These are phyloP conservation scores for Chrysosporium queenslandicum DNA, from an alignment of 2,329 filamentous ascomycete species.

Conservation along the genomic window DNA sequence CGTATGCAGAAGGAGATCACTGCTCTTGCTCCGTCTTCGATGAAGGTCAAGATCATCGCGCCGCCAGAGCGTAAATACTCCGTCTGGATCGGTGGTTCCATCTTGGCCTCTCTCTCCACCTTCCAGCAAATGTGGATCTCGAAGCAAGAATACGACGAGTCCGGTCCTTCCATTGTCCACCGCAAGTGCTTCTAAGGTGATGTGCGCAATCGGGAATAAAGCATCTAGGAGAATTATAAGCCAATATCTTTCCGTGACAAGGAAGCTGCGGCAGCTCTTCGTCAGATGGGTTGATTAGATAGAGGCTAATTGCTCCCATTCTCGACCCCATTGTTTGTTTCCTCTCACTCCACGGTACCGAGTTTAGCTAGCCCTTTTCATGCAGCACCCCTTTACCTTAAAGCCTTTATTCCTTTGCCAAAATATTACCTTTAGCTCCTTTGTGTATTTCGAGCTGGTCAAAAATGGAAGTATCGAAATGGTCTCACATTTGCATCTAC, in stretches of 20 bases:
- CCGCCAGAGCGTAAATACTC: constrained; percentile 99
- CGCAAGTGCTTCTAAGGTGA: constrained; percentile 99
- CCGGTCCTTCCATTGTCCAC: constrained; percentile 97
- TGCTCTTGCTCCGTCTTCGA: constrained; percentile 94
- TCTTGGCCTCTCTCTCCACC: constrained; percentile 96
- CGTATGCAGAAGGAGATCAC: constrained; percentile 99
- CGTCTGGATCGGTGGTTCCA: constrained; percentile 99
- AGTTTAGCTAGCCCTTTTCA: constrained; percentile 10
- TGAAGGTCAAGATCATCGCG: constrained; percentile 99
- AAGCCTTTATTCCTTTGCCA: constrained; percentile 2
- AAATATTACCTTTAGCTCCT: constrained; percentile 4
- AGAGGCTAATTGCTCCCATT: constrained; percentile 4
- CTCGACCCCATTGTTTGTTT: constrained; percentile 8
- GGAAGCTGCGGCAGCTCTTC: not conserved
- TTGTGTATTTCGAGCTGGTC: constrained; percentile 7
- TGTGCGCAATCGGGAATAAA: constrained; percentile 2
- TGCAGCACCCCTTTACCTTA: constrained; percentile 7
- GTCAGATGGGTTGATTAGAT: constrained; percentile 2
- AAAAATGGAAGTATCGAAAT: constrained; percentile 6
- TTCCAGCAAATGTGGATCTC: constrained; percentile 99
- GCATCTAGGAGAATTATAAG: not conserved
- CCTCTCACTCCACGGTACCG: constrained; percentile 1
- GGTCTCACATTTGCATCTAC: not conserved
- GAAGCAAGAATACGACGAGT: constrained; percentile 99
- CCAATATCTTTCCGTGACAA: constrained; percentile 8